Percentiles rank a stretch among this genome's conserved stretches.
Evolutionary conservation across 257 asterid genomes (phyloP).

Genomic region (Plectranthus barbatus): DNA sequence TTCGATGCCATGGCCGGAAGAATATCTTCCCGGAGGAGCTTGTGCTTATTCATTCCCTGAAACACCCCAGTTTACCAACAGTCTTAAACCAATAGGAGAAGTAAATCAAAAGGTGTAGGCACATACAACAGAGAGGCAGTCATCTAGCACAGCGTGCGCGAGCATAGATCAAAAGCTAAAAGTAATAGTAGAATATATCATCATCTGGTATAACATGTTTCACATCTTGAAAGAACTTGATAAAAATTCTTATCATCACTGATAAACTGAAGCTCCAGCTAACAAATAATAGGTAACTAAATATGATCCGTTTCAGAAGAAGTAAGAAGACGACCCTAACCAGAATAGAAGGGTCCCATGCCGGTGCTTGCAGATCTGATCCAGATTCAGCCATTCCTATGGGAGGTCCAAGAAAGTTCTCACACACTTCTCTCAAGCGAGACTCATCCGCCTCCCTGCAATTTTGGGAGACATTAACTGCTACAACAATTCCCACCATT

Average conservation of each 20-base stretch:
- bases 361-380: conserved; percentile 29
- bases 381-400: conserved; percentile 61
- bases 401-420: conserved; percentile 97
- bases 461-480: conserved; percentile 9
- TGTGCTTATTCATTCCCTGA: conserved; percentile 88
- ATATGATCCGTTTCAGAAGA: neutral
- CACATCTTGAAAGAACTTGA: too few relatives aligned
- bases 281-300: too few relatives aligned
- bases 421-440: conserved; percentile 91
- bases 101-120: too few relatives aligned
- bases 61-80: too few relatives aligned
- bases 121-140: too few relatives aligned
- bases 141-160: too few relatives aligned
- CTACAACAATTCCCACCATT: neutral
- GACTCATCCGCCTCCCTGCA: conserved; percentile 87
- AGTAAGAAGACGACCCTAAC: conserved; percentile 37
- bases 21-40: conserved; percentile 87
- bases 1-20: conserved; percentile 99
- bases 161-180: too few relatives aligned
- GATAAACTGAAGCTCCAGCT: too few relatives aligned
- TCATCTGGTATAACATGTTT: too few relatives aligned
- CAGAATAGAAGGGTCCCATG: conserved; percentile 81
- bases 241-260: too few relatives aligned
- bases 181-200: too few relatives aligned
- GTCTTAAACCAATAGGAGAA: too few relatives aligned